A percentile compares a stretch with the other conserved stretches of the same genome.
Evolutionary conservation across 2,329 filamentous ascomycete genomes (phyloP).

Genomic region (Phialemonium atrogriseum): DNA sequence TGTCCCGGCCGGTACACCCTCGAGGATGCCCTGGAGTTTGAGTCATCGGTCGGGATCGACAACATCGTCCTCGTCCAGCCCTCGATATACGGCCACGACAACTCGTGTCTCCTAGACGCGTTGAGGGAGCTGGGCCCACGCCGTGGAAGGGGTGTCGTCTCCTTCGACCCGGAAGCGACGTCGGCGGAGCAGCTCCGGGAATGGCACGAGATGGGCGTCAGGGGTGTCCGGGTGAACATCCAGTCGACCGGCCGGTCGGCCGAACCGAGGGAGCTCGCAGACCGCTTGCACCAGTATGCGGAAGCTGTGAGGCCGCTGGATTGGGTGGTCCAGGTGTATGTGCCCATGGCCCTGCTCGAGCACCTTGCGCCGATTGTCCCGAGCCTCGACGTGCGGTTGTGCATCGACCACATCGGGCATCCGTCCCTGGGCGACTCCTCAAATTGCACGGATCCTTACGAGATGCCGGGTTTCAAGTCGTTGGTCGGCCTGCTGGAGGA

Average conservation of each 20-base stretch:
- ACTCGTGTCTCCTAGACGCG: constrained; percentile 48
- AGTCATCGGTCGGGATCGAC: constrained; percentile 38
- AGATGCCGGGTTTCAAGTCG: constrained; percentile 38
- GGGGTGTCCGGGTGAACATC: constrained; percentile 52
- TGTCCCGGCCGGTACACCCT: constrained; percentile 39
- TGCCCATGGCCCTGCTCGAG: constrained; percentile 41
- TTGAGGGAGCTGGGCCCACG: constrained; percentile 38
- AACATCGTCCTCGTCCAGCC: constrained; percentile 54
- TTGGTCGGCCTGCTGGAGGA: constrained; percentile 35
- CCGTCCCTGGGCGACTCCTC: constrained; percentile 31
- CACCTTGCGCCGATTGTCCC: constrained; percentile 40
- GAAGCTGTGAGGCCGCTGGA: constrained; percentile 36
- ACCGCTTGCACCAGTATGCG: constrained; percentile 37
- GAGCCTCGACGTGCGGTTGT: constrained; percentile 40
- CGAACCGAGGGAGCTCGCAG: constrained; percentile 28
- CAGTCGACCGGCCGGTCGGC: constrained; percentile 40
- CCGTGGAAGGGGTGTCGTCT: constrained; percentile 45
- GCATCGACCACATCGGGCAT: constrained; percentile 52
- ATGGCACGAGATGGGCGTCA: constrained; percentile 50
- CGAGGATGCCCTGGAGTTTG: constrained; percentile 41
- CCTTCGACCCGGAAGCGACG: constrained; percentile 39
- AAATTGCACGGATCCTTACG: constrained; percentile 35
- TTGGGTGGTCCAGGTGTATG: constrained; percentile 53
- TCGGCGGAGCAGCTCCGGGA: constrained; percentile 28
- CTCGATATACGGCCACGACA: constrained; percentile 54